Base-by-base conservation (phyloP, 371 early-diverging fungal genomes). In the Mortierella sp. region DNA sequence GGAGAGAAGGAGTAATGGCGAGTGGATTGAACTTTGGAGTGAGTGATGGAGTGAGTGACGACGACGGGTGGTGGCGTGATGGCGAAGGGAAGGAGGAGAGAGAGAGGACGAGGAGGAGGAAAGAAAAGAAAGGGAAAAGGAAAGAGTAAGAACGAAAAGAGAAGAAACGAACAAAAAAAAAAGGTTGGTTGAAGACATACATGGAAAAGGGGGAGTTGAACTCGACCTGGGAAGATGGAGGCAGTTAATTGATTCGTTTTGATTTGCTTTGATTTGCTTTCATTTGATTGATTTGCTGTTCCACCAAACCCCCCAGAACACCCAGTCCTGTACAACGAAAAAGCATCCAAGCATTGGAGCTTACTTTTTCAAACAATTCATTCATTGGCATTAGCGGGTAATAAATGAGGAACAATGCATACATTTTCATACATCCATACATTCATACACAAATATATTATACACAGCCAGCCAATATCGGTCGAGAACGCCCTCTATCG, bases 101-200 rank as follows among this genome's bases (percentile, higher is more conserved):
- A 55, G 24, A 48, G 63, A 43, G 21, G 29, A 49, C 35, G 29
- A 29, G 16, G 46, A 55, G 14, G 55, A 43, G 10, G 16, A 70
- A 27, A 11, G 49, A 54, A 41, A 18, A 24, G 48, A 29, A 32
- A 32, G 70, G 35, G 54, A 51, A 43, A 71, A 56, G 27, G 70
- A 55, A n/a, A n/a, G 18, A 58, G 44, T 32, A 71, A 68, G 63
- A 63, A 43, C 72, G 68, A 72, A 65, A 63, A 65, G 27, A 35
- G 65, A 27, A 44, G 54, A 60, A 58, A 73, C 38, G 27, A 7
- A 41, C 0, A 46, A 46, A 46, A 46, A 46, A 46, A 46, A 46
- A 46, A 12, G 48, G 48, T 46, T 46, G 12, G 48, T 46, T 46
- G 48, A 46, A 46, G 46, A 60, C 51, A 38, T 21, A 4, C 51